Conservation (phyloP, 257 asterid species). For the Verbena officinalis region DNA sequence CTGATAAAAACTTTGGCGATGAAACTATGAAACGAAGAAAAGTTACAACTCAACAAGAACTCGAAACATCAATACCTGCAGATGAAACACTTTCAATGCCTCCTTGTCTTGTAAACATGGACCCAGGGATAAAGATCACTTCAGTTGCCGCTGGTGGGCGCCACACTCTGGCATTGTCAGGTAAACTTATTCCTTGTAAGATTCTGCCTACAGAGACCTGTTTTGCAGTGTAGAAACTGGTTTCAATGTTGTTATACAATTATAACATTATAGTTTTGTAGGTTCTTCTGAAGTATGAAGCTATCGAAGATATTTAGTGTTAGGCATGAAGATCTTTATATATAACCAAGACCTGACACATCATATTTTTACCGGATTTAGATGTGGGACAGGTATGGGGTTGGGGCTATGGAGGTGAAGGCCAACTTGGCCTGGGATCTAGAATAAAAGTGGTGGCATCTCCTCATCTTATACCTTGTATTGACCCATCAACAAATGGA, state of each 20-base stretch:
- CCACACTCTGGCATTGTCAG: conserved; percentile 72
- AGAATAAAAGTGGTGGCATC: conserved; percentile 75
- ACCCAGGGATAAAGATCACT: conserved; percentile 67
- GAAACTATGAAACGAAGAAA: conserved; percentile 61
- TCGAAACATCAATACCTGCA: conserved; percentile 42
- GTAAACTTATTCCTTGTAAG: conserved; percentile 39
- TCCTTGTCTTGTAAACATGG: conserved; percentile 66
- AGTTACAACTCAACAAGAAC: conserved; percentile 48
- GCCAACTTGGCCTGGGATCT: conserved; percentile 85
- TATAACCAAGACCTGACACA: conserved; percentile 52
- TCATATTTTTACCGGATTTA: conserved; percentile 66
- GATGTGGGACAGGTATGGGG: conserved; percentile 97
- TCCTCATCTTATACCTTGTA: conserved; percentile 81
- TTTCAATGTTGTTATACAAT: conserved; percentile 46
- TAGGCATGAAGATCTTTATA: conserved; percentile 52
- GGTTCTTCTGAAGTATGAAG: conserved; percentile 65
- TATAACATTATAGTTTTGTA: conserved; percentile 48
- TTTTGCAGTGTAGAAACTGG: conserved; percentile 31
- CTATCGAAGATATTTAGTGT: conserved; percentile 55
- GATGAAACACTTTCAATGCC: conserved; percentile 75
- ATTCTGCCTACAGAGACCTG: conserved; percentile 17
- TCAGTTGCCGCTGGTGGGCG: conserved; percentile 90
- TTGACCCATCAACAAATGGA: conserved; percentile 47
- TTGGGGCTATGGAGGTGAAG: conserved; percentile 97
- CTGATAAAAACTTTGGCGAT: conserved; percentile 49